Base-by-base conservation (phyloP, 2,329 filamentous ascomycete genomes). In the Tricladium varicosporioides region DNA sequence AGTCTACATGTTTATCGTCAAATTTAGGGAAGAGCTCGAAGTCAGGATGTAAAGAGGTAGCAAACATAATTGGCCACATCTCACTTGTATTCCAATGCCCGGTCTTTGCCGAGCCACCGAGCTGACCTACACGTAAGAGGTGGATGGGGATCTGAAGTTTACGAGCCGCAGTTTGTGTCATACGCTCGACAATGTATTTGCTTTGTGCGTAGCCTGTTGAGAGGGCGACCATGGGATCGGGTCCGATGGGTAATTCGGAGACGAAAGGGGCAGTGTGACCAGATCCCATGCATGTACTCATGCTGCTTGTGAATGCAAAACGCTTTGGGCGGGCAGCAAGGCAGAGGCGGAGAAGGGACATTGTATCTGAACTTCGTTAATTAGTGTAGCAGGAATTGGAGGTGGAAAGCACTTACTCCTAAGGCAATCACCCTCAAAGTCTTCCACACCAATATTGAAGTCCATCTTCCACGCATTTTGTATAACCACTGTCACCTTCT, bases 381-480 rank as follows among this genome's bases (percentile, higher is more conserved):
- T 27, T 27, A 27, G 4, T 27, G 22, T 27, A 4, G 22, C 22
- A 27, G 22, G 22, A 27, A 27, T 7, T 27, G 3, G 22, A 27
- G 22, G 22, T 11, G 27, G 16, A 44, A 43, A 43, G 40, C 14
- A 60, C 63, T 54, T 43, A 69, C 67, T 67, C 54, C 58, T 58
- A 11, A 71, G 56, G 56, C 69, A 71, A 60, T 71, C 64, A 14
- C 64, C 60, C 51, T 70, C 67, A 31, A 71, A 71, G 46, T 64
- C 60, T 49, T 68, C 63, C 11, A 70, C 66, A 7, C 60, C 56
- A 2, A 63, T 40, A 48, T 69, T 69, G 31, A 70, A 69, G 52
- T 70, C 67, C 63, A 70, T 66, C 56, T 68, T 69, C 68, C 68
- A 70, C 1, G 68, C 68, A 60, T 67, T 68, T 15, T 67, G 63